Evolutionary conservation across 1,284 basidiomycete species (phyloP).

Genomic region (Xerocomus cyaneibrunnescens): DNA sequence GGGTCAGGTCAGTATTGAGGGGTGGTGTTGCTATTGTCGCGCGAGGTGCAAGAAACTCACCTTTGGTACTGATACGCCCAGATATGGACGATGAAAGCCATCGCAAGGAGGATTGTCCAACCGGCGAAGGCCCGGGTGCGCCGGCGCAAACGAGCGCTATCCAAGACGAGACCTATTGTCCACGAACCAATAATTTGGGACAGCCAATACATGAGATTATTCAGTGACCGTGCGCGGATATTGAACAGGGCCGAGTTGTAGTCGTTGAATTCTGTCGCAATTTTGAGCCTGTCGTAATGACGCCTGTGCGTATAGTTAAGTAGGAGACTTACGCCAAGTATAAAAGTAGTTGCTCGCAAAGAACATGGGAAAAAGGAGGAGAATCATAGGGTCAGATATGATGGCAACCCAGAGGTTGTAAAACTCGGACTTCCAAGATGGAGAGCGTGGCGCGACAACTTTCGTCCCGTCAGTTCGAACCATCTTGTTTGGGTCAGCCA

Average conservation of each 20-base stretch:
- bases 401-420: conserved; percentile 53
- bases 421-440: conserved; percentile 67
- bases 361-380: conserved; percentile 67
- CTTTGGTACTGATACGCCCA: conserved; percentile 56
- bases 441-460: conserved; percentile 56
- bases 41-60: conserved; percentile 34
- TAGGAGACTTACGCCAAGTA: conserved; percentile 31
- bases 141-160: too few relatives aligned
- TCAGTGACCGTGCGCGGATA: conserved; percentile 44
- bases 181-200: conserved; percentile 44
- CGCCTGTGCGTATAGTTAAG: not conserved
- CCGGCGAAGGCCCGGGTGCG: conserved; percentile 51
- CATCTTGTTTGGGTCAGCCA: conserved; percentile 69
- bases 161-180: too few relatives aligned
- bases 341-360: conserved; percentile 79
- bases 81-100: conserved; percentile 52
- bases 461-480: conserved; percentile 73
- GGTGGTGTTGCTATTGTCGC: not conserved
- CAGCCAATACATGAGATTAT: conserved; percentile 41
- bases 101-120: conserved; percentile 45
- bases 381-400: conserved; percentile 54
- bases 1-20: not conserved
- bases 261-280: too few relatives aligned
- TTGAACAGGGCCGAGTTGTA: conserved; percentile 53
- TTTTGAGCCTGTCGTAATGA: too few relatives aligned